These are phyloP conservation scores for Cicer bijugum DNA, from an alignment of 306 rosid species.

Conservation along the genomic window DNA sequence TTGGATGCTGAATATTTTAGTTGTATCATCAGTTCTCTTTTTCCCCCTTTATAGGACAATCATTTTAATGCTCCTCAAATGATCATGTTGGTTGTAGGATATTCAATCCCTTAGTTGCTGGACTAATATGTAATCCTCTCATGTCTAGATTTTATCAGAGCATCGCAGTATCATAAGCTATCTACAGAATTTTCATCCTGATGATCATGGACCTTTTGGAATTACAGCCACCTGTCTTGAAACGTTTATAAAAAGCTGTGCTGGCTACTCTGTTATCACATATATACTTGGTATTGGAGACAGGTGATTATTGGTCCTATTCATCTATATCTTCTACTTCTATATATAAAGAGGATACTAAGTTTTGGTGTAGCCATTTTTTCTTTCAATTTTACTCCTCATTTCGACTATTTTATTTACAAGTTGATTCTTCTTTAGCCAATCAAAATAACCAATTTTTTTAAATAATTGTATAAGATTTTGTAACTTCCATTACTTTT, in stretches of 20 bases:
- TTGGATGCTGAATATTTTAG: constrained; percentile 25
- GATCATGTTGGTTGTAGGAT: constrained; percentile 31
- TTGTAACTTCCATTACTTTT: too few species aligned
- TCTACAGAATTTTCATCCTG: constrained; percentile 94
- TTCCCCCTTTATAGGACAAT: neutral
- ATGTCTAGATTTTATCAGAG: constrained; percentile 82
- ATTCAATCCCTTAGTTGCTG: constrained; percentile 36
- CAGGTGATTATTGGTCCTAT: constrained; percentile 64
- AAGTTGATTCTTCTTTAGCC: too few species aligned
- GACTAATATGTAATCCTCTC: constrained; percentile 45
- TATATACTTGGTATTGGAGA: constrained; percentile 98
- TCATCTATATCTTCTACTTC: neutral
- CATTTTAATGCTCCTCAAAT: constrained; percentile 17
- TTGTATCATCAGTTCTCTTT: constrained; percentile 6
- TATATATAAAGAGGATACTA: too few species aligned
- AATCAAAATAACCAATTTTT: too few species aligned
- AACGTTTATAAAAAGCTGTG: constrained; percentile 96
- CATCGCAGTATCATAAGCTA: constrained; percentile 95
- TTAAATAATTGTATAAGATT: too few species aligned
- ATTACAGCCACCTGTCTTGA: constrained; percentile 93
- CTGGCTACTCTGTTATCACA: constrained; percentile 99
- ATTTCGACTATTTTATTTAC: too few species aligned
- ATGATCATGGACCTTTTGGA: constrained; percentile 96
- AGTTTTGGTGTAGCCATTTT: too few species aligned
- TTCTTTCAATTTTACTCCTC: too few species aligned